These are phyloP conservation scores for Rhinocladiella similis DNA, from an alignment of 2,329 filamentous ascomycete genomes.

Conservation along the genomic window DNA sequence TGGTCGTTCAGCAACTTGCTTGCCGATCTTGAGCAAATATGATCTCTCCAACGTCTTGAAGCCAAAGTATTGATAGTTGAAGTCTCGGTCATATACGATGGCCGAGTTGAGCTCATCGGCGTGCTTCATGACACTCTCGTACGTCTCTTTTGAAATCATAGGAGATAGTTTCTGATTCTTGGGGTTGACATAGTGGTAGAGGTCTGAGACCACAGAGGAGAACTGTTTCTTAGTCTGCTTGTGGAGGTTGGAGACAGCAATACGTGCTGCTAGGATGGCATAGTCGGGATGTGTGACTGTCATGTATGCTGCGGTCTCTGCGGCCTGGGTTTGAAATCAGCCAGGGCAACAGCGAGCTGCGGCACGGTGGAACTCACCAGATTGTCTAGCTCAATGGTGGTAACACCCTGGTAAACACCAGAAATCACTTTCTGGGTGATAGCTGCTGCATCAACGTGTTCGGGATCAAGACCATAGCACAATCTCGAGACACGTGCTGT, in stretches of 20 bases:
- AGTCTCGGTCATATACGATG: slow-evolving; percentile 98
- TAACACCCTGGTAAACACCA: slow-evolving; percentile 97
- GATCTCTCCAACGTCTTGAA: slow-evolving; percentile 99
- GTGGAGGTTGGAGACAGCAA: slow-evolving; percentile 98
- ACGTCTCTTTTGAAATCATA: slow-evolving; percentile 92
- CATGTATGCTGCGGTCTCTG: slow-evolving; percentile 99
- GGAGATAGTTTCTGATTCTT: slow-evolving; percentile 81
- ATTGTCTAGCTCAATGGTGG: slow-evolving; percentile 93
- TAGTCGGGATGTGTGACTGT: slow-evolving; percentile 99
- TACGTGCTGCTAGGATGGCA: slow-evolving; percentile 95
- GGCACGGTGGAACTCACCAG: slow-evolving; percentile 62
- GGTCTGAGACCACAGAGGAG: slow-evolving; percentile 88
- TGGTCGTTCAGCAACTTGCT: slow-evolving; percentile 93
- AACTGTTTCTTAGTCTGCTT: slow-evolving; percentile 99
- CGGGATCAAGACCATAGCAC: slow-evolving; percentile 94
- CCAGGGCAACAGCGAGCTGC: slow-evolving; percentile 19
- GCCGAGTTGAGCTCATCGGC: slow-evolving; percentile 97
- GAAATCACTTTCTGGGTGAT: slow-evolving; percentile 99
- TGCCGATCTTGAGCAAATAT: slow-evolving; percentile 91
- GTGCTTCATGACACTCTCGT: slow-evolving; percentile 92
- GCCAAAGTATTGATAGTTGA: slow-evolving; percentile 99
- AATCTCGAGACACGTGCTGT: slow-evolving; percentile 95
- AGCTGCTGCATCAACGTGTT: slow-evolving; percentile 94
- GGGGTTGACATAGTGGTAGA: slow-evolving; percentile 95
- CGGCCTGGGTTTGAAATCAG: slow-evolving; percentile 63